Conservation (phyloP, 1,139 yeast genomes). For the Debaryomyces sp. region DNA sequence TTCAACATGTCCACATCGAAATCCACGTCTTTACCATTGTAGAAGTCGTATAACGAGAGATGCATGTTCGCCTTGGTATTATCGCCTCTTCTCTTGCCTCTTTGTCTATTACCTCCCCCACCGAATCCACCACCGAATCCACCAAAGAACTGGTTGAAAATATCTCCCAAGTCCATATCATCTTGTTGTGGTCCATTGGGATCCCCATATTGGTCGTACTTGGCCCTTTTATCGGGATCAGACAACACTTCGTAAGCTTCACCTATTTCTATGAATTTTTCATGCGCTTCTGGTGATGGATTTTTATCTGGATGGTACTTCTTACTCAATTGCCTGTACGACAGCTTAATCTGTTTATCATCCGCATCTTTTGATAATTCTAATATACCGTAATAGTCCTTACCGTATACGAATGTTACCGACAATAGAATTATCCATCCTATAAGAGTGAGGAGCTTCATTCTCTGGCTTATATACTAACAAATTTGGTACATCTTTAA, state of each 20-base stretch:
- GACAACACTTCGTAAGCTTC: constrained; percentile 90
- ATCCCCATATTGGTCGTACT: constrained; percentile 81
- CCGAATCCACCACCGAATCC: constrained; percentile 62
- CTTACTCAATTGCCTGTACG: constrained; percentile 81
- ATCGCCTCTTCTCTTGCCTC: constrained; percentile 63
- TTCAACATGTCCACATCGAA: constrained; percentile 73
- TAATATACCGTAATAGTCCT: constrained; percentile 47
- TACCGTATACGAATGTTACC: constrained; percentile 10
- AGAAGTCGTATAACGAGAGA: constrained; percentile 66
- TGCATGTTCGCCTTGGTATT: constrained; percentile 60
- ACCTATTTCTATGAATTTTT: constrained; percentile 85
- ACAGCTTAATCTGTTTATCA: constrained; percentile 83
- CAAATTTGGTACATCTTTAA: not conserved
- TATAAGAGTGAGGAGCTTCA: constrained; percentile 1
- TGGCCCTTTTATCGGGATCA: constrained; percentile 68
- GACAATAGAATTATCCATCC: constrained; percentile 2
- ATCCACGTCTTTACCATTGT: constrained; percentile 63
- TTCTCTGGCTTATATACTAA: not conserved
- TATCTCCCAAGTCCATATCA: constrained; percentile 61
- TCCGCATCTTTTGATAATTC: constrained; percentile 71
- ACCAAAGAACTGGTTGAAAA: constrained; percentile 77
- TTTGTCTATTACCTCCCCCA: constrained; percentile 30
- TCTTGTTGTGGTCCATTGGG: constrained; percentile 63
- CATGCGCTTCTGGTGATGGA: constrained; percentile 78
- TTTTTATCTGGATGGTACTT: constrained; percentile 96